Evolutionary conservation across 805 yeast genomes (phyloP).

Genomic region (Candida manassasensis): DNA sequence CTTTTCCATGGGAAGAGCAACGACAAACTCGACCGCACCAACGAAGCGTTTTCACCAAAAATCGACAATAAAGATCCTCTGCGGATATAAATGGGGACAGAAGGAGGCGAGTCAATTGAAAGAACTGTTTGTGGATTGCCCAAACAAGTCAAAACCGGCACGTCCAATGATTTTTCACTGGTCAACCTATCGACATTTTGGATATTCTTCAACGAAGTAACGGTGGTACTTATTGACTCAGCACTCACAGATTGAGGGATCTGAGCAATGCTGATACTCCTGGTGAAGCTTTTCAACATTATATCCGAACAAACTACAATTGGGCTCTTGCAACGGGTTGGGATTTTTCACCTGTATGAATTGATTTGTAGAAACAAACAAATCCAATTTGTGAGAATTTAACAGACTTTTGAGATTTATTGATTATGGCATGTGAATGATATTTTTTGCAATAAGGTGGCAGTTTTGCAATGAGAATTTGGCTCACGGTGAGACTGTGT

Average conservation of each 20-base stretch:
- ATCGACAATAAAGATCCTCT: conserved; percentile 48
- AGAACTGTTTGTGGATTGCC: conserved; percentile 30
- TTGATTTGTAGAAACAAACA: too few relatives aligned
- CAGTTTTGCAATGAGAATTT: too few relatives aligned
- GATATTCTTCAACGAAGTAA: conserved; percentile 10
- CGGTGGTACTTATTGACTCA: conserved; percentile 2
- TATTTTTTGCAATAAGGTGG: too few relatives aligned
- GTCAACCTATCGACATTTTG: conserved; percentile 12
- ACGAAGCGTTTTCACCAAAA: conserved; percentile 25
- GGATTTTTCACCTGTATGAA: too few relatives aligned
- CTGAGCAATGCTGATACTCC: conserved; percentile 2
- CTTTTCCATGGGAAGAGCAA: conserved; percentile 37
- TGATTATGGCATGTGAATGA: too few relatives aligned
- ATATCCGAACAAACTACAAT: background rate
- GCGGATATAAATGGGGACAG: conserved; percentile 48
- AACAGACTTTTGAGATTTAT: too few relatives aligned
- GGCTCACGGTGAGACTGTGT: too few relatives aligned
- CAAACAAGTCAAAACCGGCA: conserved; percentile 20
- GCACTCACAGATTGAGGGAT: background rate
- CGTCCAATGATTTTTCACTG: conserved; percentile 16
- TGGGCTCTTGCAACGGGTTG: too few relatives aligned
- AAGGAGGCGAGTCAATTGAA: conserved; percentile 52
- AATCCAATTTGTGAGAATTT: too few relatives aligned
- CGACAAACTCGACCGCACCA: conserved; percentile 20
- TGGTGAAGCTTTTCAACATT: conserved; percentile 2